Evolutionary conservation across 2,329 filamentous ascomycete genomes (phyloP).

Genomic region (Verticillium isaacii): DNA sequence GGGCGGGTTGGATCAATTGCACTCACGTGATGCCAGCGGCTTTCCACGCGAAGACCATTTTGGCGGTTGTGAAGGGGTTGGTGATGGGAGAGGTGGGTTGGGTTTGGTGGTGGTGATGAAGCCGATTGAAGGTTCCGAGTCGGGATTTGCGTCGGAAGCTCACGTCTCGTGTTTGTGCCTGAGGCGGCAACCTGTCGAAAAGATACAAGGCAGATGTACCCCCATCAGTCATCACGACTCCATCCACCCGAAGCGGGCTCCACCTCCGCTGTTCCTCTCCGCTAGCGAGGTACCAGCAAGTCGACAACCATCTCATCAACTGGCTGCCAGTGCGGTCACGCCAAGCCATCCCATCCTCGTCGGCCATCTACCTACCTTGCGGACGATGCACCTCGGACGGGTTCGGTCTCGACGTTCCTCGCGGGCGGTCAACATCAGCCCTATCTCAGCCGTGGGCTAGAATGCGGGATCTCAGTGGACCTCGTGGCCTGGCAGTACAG

Average conservation of each 20-base stretch:
- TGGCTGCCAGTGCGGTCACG: not conserved
- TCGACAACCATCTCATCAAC: not conserved
- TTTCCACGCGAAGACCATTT: constrained; percentile 99
- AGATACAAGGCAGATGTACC: not conserved
- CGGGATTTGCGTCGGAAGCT: constrained; percentile 4
- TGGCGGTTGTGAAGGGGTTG: constrained; percentile 37
- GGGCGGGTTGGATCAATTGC: constrained; percentile 10
- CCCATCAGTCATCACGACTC: not conserved
- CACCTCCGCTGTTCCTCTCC: not conserved
- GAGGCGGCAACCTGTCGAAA: not conserved
- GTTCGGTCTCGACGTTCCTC: not conserved
- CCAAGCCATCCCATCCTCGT: not conserved
- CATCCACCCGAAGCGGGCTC: not conserved
- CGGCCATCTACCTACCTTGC: no score
- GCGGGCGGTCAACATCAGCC: not conserved
- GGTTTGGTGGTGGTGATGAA: constrained; percentile 27
- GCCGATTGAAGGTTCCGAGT: constrained; percentile 21
- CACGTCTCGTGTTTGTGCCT: not conserved
- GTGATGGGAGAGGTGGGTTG: constrained; percentile 23
- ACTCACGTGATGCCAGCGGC: constrained; percentile 92
- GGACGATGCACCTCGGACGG: no score
- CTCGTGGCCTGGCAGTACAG: not conserved
- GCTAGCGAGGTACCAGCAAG: not conserved
- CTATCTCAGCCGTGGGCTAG: not conserved
- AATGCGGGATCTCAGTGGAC: not conserved